A percentile compares a stretch with the other conserved stretches of the same genome.
Conservation (phyloP, 345 rosid genomes). For the Eutrema heterophyllum region DNA sequence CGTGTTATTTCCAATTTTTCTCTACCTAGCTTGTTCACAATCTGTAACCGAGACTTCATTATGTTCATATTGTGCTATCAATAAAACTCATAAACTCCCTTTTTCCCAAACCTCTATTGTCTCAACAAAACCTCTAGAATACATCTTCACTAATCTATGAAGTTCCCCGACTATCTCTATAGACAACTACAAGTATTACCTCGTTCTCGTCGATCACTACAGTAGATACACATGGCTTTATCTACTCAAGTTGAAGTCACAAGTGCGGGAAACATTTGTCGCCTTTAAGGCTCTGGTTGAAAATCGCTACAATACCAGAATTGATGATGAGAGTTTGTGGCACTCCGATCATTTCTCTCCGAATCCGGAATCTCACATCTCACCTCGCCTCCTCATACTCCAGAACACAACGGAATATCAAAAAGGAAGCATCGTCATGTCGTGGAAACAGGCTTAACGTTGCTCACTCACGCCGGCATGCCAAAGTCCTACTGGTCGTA, state of each 20-base stretch:
- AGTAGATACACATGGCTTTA: not conserved
- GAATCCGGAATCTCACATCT: not conserved
- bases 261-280: not conserved
- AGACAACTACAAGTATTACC: not conserved
- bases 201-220: not conserved
- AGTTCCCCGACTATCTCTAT: not conserved
- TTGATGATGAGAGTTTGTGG: not conserved
- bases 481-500: too few species aligned
- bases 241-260: not conserved
- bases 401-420: not conserved
- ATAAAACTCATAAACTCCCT: too few species aligned
- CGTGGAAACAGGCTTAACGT: too few species aligned
- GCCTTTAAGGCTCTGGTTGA: too few species aligned
- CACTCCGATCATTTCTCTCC: not conserved
- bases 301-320: too few species aligned
- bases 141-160: not conserved
- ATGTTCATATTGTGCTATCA: too few species aligned
- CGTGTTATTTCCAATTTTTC: too few species aligned
- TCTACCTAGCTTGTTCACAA: too few species aligned
- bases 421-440: not conserved
- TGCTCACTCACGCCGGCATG: too few species aligned
- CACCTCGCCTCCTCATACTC: not conserved
- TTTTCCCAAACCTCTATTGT: not conserved
- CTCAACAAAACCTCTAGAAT: not conserved
- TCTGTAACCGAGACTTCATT: too few species aligned